phyloP scores from a whole-genome alignment of 495 filamentous ascomycete genomes.

The Penicillium desertorum region DNA sequence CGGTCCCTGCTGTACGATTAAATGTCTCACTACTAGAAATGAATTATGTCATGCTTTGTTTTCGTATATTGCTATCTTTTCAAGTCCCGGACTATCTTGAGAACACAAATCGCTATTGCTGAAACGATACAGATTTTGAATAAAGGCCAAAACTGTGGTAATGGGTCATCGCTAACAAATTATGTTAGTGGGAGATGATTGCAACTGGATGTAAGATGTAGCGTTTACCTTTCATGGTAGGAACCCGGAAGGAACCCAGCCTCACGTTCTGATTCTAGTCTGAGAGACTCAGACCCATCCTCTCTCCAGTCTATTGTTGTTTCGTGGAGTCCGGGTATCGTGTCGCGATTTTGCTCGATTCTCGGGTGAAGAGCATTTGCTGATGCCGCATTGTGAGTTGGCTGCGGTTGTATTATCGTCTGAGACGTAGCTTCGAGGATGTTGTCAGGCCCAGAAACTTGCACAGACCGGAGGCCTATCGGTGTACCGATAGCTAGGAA shows the following conservation, averaged over 20 bases:
- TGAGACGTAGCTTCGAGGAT: background rate
- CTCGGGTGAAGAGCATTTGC: too few relatives aligned
- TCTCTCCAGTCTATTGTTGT: conserved; percentile 7
- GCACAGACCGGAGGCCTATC: background rate
- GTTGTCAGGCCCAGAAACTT: background rate
- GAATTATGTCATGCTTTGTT: background rate
- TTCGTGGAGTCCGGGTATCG: background rate
- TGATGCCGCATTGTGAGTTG: background rate
- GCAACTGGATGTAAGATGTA: background rate
- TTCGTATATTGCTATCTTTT: background rate
- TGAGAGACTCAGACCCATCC: background rate
- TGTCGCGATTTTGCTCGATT: background rate
- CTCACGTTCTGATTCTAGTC: conserved; percentile 2
- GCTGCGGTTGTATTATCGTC: background rate
- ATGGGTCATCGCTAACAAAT: background rate
- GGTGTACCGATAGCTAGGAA: background rate
- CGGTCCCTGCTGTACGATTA: background rate
- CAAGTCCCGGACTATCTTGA: conserved; percentile 3
- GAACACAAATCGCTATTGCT: conserved; percentile 5
- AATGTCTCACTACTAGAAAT: background rate
- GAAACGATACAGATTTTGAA: conserved; percentile 2
- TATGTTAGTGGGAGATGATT: background rate
- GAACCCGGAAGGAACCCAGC: conserved; percentile 6
- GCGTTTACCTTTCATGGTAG: background rate
- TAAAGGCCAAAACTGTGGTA: background rate